Conservation (phyloP, 192 early-diverging fungal species). For the Kickxella alabastrina region DNA sequence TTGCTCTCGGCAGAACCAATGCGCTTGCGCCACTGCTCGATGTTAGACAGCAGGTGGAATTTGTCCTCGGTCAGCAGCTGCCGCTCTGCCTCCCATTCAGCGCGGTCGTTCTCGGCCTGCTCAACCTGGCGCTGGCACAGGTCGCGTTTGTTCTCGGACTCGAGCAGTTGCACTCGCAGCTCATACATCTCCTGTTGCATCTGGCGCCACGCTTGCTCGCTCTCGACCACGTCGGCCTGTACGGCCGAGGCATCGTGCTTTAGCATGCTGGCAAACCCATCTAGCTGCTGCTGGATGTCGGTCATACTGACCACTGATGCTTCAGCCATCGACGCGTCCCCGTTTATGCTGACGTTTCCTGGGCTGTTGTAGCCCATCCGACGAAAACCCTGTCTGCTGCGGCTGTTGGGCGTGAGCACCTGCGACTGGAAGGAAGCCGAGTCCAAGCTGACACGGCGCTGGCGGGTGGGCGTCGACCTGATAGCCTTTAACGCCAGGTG, state of each 20-base stretch:
- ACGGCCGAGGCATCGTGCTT: conserved; percentile 37
- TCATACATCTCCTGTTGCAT: conserved; percentile 29
- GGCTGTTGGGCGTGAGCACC: conserved; percentile 6
- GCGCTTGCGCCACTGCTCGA: conserved; percentile 37
- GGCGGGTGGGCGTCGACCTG: conserved; percentile 11
- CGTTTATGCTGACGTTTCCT: neutral
- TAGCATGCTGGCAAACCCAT: conserved; percentile 30
- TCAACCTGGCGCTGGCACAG: conserved; percentile 16
- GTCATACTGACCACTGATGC: conserved; percentile 10
- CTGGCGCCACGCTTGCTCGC: conserved; percentile 31
- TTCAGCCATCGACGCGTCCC: neutral
- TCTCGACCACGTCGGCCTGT: conserved; percentile 27
- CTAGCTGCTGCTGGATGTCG: conserved; percentile 32
- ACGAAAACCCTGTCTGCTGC: neutral
- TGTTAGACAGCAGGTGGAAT: conserved; percentile 16
- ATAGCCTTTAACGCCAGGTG: conserved; percentile 42
- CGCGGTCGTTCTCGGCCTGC: conserved; percentile 18
- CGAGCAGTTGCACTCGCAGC: conserved; percentile 13
- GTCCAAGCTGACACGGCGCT: conserved; percentile 3
- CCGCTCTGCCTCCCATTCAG: conserved; percentile 43
- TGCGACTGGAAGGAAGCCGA: neutral
- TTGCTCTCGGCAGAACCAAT: conserved; percentile 39
- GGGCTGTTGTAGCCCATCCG: neutral
- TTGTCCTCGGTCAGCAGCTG: conserved; percentile 31
- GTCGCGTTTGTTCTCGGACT: conserved; percentile 23